Conservation (phyloP, 768 basidiomycete genomes). For the Lentinula aciculospora region DNA sequence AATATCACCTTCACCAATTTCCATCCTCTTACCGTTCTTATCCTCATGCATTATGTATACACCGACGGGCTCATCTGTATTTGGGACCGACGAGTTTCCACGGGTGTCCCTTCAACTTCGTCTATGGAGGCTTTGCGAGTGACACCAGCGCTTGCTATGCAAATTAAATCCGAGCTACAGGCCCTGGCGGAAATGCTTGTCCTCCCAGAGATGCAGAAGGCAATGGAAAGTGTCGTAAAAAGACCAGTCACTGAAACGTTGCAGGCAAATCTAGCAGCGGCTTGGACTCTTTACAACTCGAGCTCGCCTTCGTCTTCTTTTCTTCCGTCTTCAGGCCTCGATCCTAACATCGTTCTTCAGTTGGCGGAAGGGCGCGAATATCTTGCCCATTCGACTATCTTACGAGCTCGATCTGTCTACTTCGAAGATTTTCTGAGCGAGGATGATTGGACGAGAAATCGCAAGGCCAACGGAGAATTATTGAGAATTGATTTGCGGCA, state of each 20-base stretch:
- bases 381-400: constrained; percentile 61
- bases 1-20: constrained; percentile 46
- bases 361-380: constrained; percentile 60
- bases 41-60: constrained; percentile 85
- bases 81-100: constrained; percentile 73
- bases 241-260: constrained; percentile 44
- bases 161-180: constrained; percentile 61
- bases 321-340: constrained; percentile 6
- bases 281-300: constrained; percentile 21
- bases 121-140: constrained; percentile 26
- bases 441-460: constrained; percentile 67
- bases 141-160: constrained; percentile 23
- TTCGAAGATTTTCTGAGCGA: constrained; percentile 84
- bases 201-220: constrained; percentile 46
- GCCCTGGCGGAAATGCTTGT: constrained; percentile 51
- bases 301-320: not conserved
- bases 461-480: constrained; percentile 47
- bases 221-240: constrained; percentile 60
- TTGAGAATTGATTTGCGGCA: constrained; percentile 70
- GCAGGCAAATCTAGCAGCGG: constrained; percentile 39
- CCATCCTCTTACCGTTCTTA: constrained; percentile 61
- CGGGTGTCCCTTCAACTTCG: constrained; percentile 26
- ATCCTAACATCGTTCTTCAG: constrained; percentile 67
- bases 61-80: constrained; percentile 76
- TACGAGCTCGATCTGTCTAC: constrained; percentile 80